These are phyloP conservation scores for Talaromyces atroroseus DNA, from an alignment of 2,329 filamentous ascomycete genomes.

Conservation along the genomic window DNA sequence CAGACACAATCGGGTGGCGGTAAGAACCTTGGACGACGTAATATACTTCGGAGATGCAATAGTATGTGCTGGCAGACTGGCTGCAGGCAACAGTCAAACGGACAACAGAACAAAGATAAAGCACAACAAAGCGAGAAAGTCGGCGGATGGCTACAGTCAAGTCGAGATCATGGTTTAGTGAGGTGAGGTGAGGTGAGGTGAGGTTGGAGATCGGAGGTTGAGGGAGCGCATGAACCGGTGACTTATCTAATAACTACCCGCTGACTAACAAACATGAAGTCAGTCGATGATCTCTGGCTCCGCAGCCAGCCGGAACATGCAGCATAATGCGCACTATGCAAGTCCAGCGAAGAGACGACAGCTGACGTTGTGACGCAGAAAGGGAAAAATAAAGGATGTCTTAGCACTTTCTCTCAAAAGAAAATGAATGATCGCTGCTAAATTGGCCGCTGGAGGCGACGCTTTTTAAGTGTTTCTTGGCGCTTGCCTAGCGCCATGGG, in stretches of 20 bases:
- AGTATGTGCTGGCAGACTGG: not conserved
- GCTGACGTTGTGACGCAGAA: not conserved
- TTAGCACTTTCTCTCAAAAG: too few relatives aligned
- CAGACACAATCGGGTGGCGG: conserved; percentile 4
- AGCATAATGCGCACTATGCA: not conserved
- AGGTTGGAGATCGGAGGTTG: not conserved
- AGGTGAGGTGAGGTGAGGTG: not conserved
- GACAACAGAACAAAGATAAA: not conserved
- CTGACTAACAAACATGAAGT: conserved; percentile 4
- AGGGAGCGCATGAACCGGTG: not conserved
- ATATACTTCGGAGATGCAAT: not conserved
- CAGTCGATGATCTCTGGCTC: not conserved
- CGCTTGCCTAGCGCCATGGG: not conserved
- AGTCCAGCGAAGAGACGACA: not conserved
- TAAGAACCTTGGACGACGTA: not conserved
- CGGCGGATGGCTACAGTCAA: too few relatives aligned
- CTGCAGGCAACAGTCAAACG: not conserved
- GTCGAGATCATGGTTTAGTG: too few relatives aligned
- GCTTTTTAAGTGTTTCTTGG: not conserved
- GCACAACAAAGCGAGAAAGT: not conserved
- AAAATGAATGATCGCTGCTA: too few relatives aligned
- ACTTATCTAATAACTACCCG: not conserved
- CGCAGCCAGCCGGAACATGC: not conserved
- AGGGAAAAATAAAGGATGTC: not conserved
- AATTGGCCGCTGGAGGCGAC: not conserved